Base-by-base conservation (phyloP, 805 yeast genomes). In the Ogataea methanolica region DNA sequence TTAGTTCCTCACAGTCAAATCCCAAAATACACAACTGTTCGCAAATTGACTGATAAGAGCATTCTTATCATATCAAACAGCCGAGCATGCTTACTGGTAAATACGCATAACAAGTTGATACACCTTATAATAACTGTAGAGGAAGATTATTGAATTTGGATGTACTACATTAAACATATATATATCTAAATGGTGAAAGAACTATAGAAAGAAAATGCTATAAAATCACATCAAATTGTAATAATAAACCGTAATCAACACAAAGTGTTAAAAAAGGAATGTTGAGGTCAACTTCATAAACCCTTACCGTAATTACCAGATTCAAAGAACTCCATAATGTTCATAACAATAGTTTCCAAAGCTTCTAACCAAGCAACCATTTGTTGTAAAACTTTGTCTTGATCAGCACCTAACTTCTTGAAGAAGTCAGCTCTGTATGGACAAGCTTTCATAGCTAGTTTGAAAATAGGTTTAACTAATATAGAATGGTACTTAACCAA, bases 371-470 rank as follows among this genome's bases (percentile, higher is more conserved):
- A 89, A 33, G 60, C 78, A 45, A 64, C 69, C 60, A 90, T 73
- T 68, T 89, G 90, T 52, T 68, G 72, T 36, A 67, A 58, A 21
- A 90, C 96, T 61, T 76, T 78, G 33, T 70, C 83, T 64, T 82
- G 85, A 65, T 85, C 89, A 21, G 75, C 75, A 48, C 96, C 96
- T 58, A 89, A 77, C 72, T 88, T 89, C 50, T 67, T 83, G 61
- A 88, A 89, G 63, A 89, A 87, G 62, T 82, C 96, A 65, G 79
- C 81, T 72, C 96, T 80, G 70, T 88, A 90, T 12, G 97, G 97
- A 68, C 96, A 88, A 2, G 96, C 95, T 68, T 86, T 87, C 96
- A 89, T 90, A 42, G 97, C 97, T 65, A 90, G 75, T 70, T 88
- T 88, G 79, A 89, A 89, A 45, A 90, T 81, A 26, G 96, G 96